phyloP scores from a whole-genome alignment of 306 rosid species.

The Acacia confusa region DNA sequence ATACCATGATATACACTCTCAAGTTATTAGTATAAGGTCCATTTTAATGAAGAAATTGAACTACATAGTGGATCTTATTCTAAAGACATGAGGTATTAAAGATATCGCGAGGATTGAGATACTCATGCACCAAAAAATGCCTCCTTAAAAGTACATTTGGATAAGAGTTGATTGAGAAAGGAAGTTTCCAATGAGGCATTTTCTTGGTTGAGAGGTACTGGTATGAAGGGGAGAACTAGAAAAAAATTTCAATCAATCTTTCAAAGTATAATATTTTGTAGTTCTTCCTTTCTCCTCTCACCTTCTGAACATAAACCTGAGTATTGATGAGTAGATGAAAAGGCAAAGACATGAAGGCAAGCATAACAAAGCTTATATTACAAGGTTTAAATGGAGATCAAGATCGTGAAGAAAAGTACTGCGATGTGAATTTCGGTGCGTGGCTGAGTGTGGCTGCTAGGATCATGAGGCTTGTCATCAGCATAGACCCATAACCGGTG shows the following conservation, averaged over 20 bases:
- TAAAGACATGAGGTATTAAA: too few species aligned
- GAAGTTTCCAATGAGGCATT: neutral
- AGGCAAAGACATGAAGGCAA: neutral
- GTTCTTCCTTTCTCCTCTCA: neutral
- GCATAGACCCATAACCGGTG: constrained; percentile 48
- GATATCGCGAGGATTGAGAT: too few species aligned
- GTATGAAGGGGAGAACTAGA: neutral
- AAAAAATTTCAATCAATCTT: neutral
- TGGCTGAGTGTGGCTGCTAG: constrained; percentile 42
- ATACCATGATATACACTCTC: too few species aligned
- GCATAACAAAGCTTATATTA: neutral
- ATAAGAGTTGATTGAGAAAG: neutral
- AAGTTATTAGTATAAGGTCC: too few species aligned
- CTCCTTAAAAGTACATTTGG: too few species aligned
- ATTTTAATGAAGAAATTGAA: too few species aligned
- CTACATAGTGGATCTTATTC: too few species aligned
- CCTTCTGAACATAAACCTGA: neutral
- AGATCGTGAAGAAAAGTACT: constrained; percentile 11
- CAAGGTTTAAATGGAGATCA: neutral
- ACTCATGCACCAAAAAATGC: too few species aligned
- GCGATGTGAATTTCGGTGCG: constrained; percentile 47
- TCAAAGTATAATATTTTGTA: neutral
- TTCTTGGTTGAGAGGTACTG: neutral
- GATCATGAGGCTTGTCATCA: constrained; percentile 47
- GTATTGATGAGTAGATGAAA: neutral